Evolutionary conservation across 2,329 filamentous ascomycete genomes (phyloP).

Genomic region (Claviceps spartinae): DNA sequence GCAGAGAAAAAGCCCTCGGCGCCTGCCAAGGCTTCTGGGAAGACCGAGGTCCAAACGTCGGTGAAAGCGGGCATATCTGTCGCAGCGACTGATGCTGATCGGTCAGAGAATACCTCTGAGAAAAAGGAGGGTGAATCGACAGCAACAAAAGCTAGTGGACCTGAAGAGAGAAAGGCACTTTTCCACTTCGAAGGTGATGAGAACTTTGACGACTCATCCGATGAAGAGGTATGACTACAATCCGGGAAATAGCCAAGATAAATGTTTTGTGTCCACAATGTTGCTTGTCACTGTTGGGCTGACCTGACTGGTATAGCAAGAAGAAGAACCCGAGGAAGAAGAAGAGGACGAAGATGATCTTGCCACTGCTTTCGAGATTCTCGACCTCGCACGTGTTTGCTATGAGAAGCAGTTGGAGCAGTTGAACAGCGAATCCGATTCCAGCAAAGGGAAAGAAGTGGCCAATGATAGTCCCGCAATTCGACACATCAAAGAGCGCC

Average conservation of each 20-base stretch:
- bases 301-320: slow-evolving; percentile 14
- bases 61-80: slow-evolving; percentile 33
- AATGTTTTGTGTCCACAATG: background rate
- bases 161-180: slow-evolving; percentile 51
- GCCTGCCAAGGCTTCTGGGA: slow-evolving; percentile 23
- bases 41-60: slow-evolving; percentile 27
- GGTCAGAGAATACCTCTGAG: slow-evolving; percentile 26
- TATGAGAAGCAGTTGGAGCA: slow-evolving; percentile 42
- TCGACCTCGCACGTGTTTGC: slow-evolving; percentile 63
- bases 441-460: slow-evolving; percentile 30
- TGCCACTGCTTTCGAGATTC: slow-evolving; percentile 68
- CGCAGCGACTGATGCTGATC: slow-evolving; percentile 26
- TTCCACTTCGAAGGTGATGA: slow-evolving; percentile 94
- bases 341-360: slow-evolving; percentile 57
- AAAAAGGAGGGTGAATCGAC: slow-evolving; percentile 22
- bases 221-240: slow-evolving; percentile 43
- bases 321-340: slow-evolving; percentile 20
- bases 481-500: slow-evolving; percentile 62
- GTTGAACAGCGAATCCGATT: slow-evolving; percentile 17
- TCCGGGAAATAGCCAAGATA: background rate
- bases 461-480: slow-evolving; percentile 26
- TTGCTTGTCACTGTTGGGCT: background rate
- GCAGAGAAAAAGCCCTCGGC: slow-evolving; percentile 32
- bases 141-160: slow-evolving; percentile 18
- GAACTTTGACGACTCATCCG: slow-evolving; percentile 76